Evolutionary conservation across 2,329 filamentous ascomycete species (phyloP).

Genomic region (Leptographium wingfieldii): DNA sequence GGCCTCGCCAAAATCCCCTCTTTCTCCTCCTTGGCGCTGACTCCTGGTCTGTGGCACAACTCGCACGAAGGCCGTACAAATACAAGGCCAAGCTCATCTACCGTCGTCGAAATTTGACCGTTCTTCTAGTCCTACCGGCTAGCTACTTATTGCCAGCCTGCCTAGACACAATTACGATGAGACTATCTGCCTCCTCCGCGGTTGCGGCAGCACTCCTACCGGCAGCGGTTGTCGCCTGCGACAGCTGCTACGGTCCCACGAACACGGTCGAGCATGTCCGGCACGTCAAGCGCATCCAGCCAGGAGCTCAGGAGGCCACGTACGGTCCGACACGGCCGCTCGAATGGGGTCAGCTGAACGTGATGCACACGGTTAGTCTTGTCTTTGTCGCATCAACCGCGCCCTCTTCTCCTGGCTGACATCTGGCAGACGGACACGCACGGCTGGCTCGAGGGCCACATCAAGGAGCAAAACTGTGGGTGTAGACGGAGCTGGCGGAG

Average conservation of each 20-base stretch:
- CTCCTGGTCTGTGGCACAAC: no score
- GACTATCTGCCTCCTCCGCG: background rate
- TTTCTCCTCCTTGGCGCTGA: no score
- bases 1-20: no score
- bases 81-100: background rate
- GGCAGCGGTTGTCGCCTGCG: constrained; percentile 23
- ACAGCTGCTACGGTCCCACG: constrained; percentile 28
- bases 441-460: constrained; percentile 46
- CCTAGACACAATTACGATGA: background rate
- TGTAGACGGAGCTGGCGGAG: background rate
- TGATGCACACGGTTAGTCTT: constrained; percentile 37
- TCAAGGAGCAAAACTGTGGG: constrained; percentile 44
- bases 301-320: constrained; percentile 27
- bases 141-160: background rate
- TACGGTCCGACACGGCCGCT: constrained; percentile 31
- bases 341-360: constrained; percentile 53
- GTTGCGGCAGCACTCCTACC: constrained; percentile 2
- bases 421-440: constrained; percentile 40
- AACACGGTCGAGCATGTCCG: constrained; percentile 26
- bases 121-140: background rate
- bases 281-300: constrained; percentile 36
- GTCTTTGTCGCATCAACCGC: background rate
- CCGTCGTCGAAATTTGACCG: background rate
- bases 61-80: background rate
- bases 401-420: background rate